Conservation (phyloP, 306 rosid species). For the Arachis stenosperma region DNA sequence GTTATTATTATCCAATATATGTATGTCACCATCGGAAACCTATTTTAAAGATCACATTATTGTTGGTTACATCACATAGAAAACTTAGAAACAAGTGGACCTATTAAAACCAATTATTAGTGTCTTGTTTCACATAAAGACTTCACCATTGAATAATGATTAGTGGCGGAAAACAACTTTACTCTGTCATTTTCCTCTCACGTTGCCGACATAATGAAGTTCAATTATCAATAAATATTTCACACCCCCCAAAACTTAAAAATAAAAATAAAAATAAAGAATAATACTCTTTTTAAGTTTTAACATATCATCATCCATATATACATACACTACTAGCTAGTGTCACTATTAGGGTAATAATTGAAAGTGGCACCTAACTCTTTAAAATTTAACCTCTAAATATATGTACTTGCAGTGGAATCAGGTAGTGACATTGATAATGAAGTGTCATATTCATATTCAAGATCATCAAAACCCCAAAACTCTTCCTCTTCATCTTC, state of each 20-base stretch:
- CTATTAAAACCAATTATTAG: neutral
- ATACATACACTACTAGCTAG: too few species aligned
- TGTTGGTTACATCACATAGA: constrained; percentile 24
- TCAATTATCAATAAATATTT: constrained; percentile 18
- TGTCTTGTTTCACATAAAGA: constrained; percentile 21
- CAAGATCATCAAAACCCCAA: constrained; percentile 93
- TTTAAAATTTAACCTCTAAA: constrained; percentile 17
- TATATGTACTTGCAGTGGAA: constrained; percentile 56
- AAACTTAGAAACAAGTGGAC: neutral
- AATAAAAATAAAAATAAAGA: neutral
- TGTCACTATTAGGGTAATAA: neutral
- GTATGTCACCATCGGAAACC: constrained; percentile 24
- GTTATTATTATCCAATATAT: neutral
- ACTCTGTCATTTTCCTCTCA: constrained; percentile 35
- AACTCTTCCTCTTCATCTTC: constrained; percentile 70
- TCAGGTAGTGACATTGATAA: constrained; percentile 72
- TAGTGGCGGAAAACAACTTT: constrained; percentile 28
- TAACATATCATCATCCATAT: too few species aligned
- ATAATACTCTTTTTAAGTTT: too few species aligned
- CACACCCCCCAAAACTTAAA: constrained; percentile 4
- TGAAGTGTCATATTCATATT: constrained; percentile 75
- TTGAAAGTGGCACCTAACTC: constrained; percentile 37
- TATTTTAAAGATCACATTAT: neutral
- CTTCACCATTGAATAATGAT: constrained; percentile 14
- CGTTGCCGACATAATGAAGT: constrained; percentile 37